Evolutionary conservation across 495 filamentous ascomycete species (phyloP).

Genomic region (Hypoxylon lenormandii): DNA sequence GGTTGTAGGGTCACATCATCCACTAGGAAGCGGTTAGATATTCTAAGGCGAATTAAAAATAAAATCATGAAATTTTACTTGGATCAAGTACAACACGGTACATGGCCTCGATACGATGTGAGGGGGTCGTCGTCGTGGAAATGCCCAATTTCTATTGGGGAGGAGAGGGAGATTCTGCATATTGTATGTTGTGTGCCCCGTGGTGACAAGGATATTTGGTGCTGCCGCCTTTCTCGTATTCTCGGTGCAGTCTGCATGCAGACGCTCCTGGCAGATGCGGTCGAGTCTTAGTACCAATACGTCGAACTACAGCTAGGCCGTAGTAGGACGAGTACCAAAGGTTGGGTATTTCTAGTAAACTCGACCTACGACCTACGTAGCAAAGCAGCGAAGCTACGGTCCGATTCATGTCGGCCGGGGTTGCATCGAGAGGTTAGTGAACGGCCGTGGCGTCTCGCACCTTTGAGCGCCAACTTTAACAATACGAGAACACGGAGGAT

Average conservation of each 20-base stretch:
- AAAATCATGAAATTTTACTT: conserved; percentile 5
- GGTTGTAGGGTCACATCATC: conserved; percentile 7
- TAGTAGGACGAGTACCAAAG: not conserved
- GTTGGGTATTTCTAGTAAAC: not conserved
- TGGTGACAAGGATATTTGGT: conserved; percentile 1
- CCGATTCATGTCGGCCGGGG: conserved; percentile 30
- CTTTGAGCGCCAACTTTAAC: not conserved
- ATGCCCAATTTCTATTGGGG: conserved; percentile 16
- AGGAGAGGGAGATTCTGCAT: conserved; percentile 27
- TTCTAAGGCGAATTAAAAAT: not conserved
- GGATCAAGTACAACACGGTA: conserved; percentile 17
- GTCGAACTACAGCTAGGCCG: conserved; percentile 1
- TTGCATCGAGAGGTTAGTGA: conserved; percentile 11
- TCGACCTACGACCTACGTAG: conserved; percentile 8
- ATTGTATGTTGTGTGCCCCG: conserved; percentile 11
- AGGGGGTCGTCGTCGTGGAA: not conserved
- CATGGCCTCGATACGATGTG: conserved; percentile 10
- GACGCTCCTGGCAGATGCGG: conserved; percentile 20
- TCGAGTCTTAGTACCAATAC: conserved; percentile 14
- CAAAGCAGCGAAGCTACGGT: conserved; percentile 22
- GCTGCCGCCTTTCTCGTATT: conserved; percentile 43
- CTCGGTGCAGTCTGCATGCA: conserved; percentile 32
- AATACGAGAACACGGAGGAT: conserved; percentile 13
- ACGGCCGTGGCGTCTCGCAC: conserved; percentile 18
- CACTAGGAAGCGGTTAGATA: not conserved